phyloP scores from a whole-genome alignment of 805 yeast species.

The Suhomyces emberorum region DNA sequence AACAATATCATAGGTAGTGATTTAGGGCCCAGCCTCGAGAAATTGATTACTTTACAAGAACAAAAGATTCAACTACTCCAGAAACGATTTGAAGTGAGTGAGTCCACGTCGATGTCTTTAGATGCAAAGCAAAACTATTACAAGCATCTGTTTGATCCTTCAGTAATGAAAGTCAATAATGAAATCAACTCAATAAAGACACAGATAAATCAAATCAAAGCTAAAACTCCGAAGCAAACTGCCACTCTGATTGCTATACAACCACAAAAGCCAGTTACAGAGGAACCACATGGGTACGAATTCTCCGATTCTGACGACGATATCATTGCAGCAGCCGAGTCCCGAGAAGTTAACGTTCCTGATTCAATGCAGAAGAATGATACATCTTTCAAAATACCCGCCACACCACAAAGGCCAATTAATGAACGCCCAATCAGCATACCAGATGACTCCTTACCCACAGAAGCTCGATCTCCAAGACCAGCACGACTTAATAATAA shows the following conservation, averaged over 20 bases:
- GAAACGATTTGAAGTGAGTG: constrained; percentile 28
- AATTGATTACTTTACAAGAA: constrained; percentile 4
- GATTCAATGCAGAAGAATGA: not conserved
- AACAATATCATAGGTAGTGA: too few species aligned
- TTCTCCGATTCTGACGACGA: constrained; percentile 11
- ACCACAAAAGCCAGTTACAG: not conserved
- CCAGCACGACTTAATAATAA: too few species aligned
- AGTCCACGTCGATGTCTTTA: constrained; percentile 36
- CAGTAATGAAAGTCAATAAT: constrained; percentile 8
- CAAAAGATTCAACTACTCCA: constrained; percentile 6
- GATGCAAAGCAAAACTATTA: constrained; percentile 33
- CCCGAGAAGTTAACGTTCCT: not conserved
- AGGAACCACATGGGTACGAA: constrained; percentile 2
- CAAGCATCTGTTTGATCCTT: constrained; percentile 22
- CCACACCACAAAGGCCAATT: not conserved
- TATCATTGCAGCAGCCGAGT: constrained; percentile 2
- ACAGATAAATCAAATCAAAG: not conserved
- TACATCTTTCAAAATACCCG: constrained; percentile 3
- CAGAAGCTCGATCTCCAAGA: not conserved
- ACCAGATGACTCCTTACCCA: not conserved
- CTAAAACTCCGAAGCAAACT: not conserved
- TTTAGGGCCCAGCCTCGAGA: too few species aligned
- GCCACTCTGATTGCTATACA: not conserved
- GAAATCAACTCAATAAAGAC: constrained; percentile 1
- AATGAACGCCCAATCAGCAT: not conserved